Evolutionary conservation across 148 eudicot species (phyloP), one percentile per base, ranked within the genome.

Genomic region (Chenopodium album): DNA sequence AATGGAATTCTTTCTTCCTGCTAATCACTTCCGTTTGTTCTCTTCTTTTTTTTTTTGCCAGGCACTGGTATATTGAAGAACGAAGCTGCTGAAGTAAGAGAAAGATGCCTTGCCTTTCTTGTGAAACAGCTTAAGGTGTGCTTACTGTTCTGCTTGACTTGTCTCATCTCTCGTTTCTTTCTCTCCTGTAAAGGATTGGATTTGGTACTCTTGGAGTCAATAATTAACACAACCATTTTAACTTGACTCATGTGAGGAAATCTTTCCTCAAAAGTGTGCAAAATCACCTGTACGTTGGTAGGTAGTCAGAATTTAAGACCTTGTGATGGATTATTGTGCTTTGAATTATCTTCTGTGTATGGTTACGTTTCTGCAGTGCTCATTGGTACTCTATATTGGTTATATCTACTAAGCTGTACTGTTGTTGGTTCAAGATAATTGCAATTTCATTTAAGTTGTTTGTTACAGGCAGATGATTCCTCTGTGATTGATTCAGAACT

Each of bases 61-160:
- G 98, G 99, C 83, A 89, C 98, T 63, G 90, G 89, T 80, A 82
- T 95, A 82, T 87, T 92, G 54, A 91, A 83, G 85, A 78, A 37
- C 62, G 97, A 91, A 79, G 94, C 97, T 68, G 82, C 88, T 79
- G 89, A 80, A 80, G 78, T 93, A 85, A 89, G 92, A 77, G 85
- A 84, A 78, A 92, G 80, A 85, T 88, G 99, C 86, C 83, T 92
- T 69, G 78, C 86, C 34, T 95, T 89, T 86, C 92, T 95, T 65
- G 85, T 92, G 60, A 86, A 88, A 80, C 88, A 87, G 79, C 88
- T 95, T 67, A 88, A 92, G 97, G 98, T 94, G 28, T 81, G 46
- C 75, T 54, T 78, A 20, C 23, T 78, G 11, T 66, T 22, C 62
- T 62, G 22, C 60, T 59, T 32, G 12, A 6, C 59, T 47, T 23